phyloP scores from a whole-genome alignment of 2,329 filamentous ascomycete species.

The Pseudocercospora eumusae region DNA sequence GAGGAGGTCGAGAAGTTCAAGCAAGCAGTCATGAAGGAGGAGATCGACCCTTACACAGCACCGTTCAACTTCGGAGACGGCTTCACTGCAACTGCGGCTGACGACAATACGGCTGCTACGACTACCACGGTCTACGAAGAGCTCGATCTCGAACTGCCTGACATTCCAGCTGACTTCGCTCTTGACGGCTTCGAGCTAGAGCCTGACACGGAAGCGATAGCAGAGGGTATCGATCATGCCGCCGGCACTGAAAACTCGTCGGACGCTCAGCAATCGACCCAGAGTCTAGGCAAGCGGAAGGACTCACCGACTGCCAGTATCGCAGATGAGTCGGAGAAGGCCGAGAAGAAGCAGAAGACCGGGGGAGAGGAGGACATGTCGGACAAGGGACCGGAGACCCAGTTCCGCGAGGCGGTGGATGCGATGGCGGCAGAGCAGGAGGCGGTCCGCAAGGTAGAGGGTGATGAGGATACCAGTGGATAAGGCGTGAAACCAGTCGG shows the following conservation, averaged over 20 bases:
- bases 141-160: neutral
- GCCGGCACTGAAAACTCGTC: neutral
- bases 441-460: neutral
- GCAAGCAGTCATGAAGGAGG: constrained; percentile 7
- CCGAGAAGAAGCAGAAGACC: constrained; percentile 17
- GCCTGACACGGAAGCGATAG: neutral
- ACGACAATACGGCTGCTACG: neutral
- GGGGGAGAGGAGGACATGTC: neutral
- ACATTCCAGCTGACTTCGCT: neutral
- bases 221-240: no score
- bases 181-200: neutral
- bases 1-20: constrained; percentile 20
- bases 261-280: neutral
- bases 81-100: neutral
- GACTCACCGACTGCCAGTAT: neutral
- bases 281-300: constrained; percentile 30
- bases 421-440: neutral
- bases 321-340: neutral
- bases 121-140: neutral
- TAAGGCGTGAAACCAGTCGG: no score
- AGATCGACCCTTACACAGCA: constrained; percentile 13
- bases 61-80: constrained; percentile 20
- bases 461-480: neutral
- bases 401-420: neutral
- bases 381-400: neutral